A percentile compares a stretch with the other conserved stretches of the same genome.
phyloP scores from a whole-genome alignment of 495 filamentous ascomycete genomes.

The Talaromyces trachyspermus region DNA sequence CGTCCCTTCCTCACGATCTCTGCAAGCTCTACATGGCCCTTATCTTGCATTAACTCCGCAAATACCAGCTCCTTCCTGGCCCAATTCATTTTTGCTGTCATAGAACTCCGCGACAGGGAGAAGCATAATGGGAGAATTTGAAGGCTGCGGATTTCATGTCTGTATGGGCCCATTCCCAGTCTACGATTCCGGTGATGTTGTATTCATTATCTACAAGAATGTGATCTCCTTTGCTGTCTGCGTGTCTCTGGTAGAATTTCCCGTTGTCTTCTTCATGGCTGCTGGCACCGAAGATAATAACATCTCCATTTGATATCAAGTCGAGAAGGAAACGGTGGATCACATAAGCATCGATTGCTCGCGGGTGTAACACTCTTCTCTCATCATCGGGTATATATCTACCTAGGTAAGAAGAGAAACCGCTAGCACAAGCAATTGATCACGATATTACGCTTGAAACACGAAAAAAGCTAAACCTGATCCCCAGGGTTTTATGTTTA shows the following conservation, averaged over 20 bases:
- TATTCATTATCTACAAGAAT: constrained; percentile 36
- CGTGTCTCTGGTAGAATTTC: constrained; percentile 35
- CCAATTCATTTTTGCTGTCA: constrained; percentile 23
- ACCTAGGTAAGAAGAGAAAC: background rate
- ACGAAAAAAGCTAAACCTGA: too few relatives aligned
- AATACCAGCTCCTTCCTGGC: constrained; percentile 28
- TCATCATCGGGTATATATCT: constrained; percentile 12
- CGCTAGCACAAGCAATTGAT: background rate
- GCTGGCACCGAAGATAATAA: too few relatives aligned
- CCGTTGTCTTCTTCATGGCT: constrained; percentile 18
- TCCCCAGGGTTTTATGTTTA: too few relatives aligned
- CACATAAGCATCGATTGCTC: constrained; percentile 27
- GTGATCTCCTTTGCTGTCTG: constrained; percentile 40
- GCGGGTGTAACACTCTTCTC: constrained; percentile 19
- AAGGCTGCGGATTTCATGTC: constrained; percentile 29
- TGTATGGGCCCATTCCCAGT: constrained; percentile 39
- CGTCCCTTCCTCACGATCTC: constrained; percentile 24
- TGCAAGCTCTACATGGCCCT: constrained; percentile 22
- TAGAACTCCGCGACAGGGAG: constrained; percentile 37
- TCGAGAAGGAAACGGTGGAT: constrained; percentile 33
- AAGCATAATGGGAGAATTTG: constrained; percentile 33
- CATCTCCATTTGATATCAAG: constrained; percentile 9
- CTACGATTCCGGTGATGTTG: constrained; percentile 38
- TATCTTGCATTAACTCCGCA: constrained; percentile 23
- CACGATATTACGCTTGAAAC: background rate